These are phyloP conservation scores for Bipolaris bicolor DNA, from an alignment of 2,329 filamentous ascomycete species.

Conservation along the genomic window DNA sequence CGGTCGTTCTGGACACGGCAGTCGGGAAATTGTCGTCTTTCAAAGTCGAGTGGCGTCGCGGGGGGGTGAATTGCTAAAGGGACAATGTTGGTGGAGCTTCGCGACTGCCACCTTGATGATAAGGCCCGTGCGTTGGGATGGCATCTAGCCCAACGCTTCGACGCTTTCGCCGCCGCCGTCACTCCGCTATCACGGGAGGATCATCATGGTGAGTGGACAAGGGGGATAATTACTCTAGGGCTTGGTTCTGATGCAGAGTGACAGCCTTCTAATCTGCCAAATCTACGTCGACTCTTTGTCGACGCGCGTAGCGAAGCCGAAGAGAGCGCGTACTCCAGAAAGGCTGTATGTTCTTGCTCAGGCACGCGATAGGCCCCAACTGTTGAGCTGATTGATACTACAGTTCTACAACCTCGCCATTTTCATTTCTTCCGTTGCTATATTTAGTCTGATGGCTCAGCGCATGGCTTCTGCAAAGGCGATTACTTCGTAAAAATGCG, in stretches of 20 bases:
- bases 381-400: neutral
- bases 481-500: constrained; percentile 7
- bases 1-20: neutral
- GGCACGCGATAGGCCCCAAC: neutral
- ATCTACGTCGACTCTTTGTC: constrained; percentile 93
- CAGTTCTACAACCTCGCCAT: constrained; percentile 98
- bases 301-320: constrained; percentile 92
- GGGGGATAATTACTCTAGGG: neutral
- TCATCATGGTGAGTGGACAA: constrained; percentile 25
- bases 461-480: constrained; percentile 63
- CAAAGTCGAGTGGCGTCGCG: constrained; percentile 11
- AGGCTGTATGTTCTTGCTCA: constrained; percentile 69
- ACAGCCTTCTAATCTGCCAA: constrained; percentile 80
- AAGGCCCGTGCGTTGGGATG: constrained; percentile 30
- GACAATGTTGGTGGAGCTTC: constrained; percentile 28
- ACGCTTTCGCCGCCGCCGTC: constrained; percentile 8
- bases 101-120: constrained; percentile 38
- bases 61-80: constrained; percentile 16
- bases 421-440: constrained; percentile 94
- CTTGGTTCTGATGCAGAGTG: neutral
- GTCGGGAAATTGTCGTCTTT: neutral
- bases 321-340: constrained; percentile 91
- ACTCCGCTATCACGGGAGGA: constrained; percentile 8
- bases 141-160: constrained; percentile 19
- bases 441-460: constrained; percentile 93